Conservation (phyloP, 2,329 filamentous ascomycete genomes). For the Fusarium sublunatum region DNA sequence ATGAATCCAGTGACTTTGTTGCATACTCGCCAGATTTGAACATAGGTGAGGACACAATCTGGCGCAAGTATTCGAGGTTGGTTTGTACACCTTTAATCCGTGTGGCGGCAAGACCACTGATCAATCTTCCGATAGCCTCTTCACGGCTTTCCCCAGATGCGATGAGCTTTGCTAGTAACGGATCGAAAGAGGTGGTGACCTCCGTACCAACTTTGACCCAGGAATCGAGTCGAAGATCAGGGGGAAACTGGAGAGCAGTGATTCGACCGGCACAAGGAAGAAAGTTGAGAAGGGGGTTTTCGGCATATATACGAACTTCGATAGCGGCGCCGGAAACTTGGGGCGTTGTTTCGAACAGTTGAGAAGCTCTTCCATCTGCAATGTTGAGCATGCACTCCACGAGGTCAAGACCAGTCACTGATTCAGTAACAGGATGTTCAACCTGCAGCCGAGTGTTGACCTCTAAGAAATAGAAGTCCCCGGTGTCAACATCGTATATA, state of each 20-base stretch:
- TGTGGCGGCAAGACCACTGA: conserved; percentile 66
- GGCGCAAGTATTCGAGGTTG: conserved; percentile 50
- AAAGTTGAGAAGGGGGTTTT: conserved; percentile 68
- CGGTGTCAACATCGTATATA: conserved; percentile 53
- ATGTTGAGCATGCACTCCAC: conserved; percentile 64
- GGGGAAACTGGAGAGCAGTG: conserved; percentile 67
- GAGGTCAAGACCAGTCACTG: conserved; percentile 79
- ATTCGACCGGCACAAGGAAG: conserved; percentile 69
- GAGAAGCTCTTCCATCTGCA: conserved; percentile 32
- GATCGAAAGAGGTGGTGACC: conserved; percentile 80
- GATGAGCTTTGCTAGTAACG: conserved; percentile 81
- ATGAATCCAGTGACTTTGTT: conserved; percentile 51
- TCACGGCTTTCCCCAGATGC: conserved; percentile 69
- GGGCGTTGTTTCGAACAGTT: conserved; percentile 27
- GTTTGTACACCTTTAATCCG: conserved; percentile 49
- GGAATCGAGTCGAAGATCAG: conserved; percentile 68
- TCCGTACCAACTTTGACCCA: conserved; percentile 76
- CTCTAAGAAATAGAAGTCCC: conserved; percentile 59
- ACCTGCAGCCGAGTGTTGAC: conserved; percentile 63
- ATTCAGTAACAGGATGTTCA: conserved; percentile 71
- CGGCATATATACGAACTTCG: conserved; percentile 56
- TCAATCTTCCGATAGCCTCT: conserved; percentile 72
- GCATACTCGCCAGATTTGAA: conserved; percentile 47
- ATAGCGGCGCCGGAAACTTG: conserved; percentile 48
- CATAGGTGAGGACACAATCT: conserved; percentile 45